Evolutionary conservation across 257 asterid species (phyloP).

Genomic region (Nicotiana obtusifolia): DNA sequence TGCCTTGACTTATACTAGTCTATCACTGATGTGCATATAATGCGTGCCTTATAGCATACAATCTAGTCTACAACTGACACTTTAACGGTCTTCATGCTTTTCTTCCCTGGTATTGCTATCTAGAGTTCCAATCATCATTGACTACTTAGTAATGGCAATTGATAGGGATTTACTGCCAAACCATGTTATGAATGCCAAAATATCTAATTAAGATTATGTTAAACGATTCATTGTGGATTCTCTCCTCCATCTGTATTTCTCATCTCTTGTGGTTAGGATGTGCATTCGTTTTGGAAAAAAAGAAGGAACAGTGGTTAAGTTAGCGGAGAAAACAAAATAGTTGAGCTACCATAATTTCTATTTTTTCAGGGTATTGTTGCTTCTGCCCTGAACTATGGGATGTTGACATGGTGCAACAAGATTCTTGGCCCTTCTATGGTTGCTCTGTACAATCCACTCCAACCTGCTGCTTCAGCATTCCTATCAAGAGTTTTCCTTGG

Average conservation of each 20-base stretch:
- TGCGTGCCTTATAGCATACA: neutral
- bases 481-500: conserved; percentile 83
- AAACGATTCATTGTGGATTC: neutral
- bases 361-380: conserved; percentile 71
- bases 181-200: neutral
- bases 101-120: neutral
- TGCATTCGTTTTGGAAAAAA: neutral
- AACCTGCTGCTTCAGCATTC: conserved; percentile 87
- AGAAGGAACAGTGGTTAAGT: neutral
- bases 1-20: neutral
- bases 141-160: neutral
- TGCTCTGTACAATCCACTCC: conserved; percentile 87
- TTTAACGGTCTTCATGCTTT: neutral
- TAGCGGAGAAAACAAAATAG: neutral
- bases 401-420: conserved; percentile 86
- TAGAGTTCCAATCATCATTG: neutral
- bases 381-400: conserved; percentile 84
- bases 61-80: neutral
- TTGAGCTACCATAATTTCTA: neutral
- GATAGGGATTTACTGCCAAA: neutral
- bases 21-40: neutral
- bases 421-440: conserved; percentile 88
- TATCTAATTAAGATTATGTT: neutral
- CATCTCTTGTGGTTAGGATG: neutral
- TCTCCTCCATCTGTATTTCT: neutral